phyloP scores from a whole-genome alignment of 768 basidiomycete species.

The Gyrodon lividus region DNA sequence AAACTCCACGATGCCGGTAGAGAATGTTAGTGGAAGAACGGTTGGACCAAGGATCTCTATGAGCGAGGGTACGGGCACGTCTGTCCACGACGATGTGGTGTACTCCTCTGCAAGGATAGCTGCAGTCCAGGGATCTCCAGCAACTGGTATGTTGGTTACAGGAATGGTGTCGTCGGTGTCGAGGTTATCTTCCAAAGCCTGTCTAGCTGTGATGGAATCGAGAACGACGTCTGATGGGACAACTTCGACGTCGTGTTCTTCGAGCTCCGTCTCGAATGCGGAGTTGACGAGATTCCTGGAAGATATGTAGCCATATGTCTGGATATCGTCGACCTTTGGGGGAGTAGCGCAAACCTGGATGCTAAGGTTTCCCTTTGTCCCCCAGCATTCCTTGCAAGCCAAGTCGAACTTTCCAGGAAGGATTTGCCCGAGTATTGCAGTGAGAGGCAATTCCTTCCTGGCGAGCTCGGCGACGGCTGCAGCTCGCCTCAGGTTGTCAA shows the following conservation, averaged over 20 bases:
- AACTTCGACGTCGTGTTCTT: slow-evolving; percentile 32
- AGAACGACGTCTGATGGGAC: slow-evolving; percentile 21
- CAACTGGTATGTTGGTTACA: slow-evolving; percentile 16
- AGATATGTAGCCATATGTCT: background rate
- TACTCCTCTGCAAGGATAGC: slow-evolving; percentile 22
- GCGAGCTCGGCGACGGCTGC: slow-evolving; percentile 41
- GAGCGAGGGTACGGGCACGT: slow-evolving; percentile 28
- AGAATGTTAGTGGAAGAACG: slow-evolving; percentile 55
- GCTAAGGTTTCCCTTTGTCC: slow-evolving; percentile 35
- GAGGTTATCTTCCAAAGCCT: slow-evolving; percentile 32
- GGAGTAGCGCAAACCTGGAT: slow-evolving; percentile 16
- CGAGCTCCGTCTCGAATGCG: slow-evolving; percentile 40
- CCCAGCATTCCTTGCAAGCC: slow-evolving; percentile 53
- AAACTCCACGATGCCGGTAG: slow-evolving; percentile 60
- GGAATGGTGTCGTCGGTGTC: slow-evolving; percentile 16
- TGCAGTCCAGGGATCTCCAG: slow-evolving; percentile 27
- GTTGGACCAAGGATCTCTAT: slow-evolving; percentile 52
- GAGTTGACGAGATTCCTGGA: slow-evolving; percentile 1
- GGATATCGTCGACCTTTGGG: background rate
- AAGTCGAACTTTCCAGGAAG: slow-evolving; percentile 46
- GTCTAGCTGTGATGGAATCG: slow-evolving; percentile 28
- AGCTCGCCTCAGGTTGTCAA: slow-evolving; percentile 41
- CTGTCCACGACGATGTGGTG: slow-evolving; percentile 31
- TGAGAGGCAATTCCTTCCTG: slow-evolving; percentile 40
- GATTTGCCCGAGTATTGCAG: slow-evolving; percentile 36